Evolutionary conservation across 148 eudicot genomes (phyloP), one percentile per base, ranked within the genome.

Genomic region (Polygonum maritimum): DNA sequence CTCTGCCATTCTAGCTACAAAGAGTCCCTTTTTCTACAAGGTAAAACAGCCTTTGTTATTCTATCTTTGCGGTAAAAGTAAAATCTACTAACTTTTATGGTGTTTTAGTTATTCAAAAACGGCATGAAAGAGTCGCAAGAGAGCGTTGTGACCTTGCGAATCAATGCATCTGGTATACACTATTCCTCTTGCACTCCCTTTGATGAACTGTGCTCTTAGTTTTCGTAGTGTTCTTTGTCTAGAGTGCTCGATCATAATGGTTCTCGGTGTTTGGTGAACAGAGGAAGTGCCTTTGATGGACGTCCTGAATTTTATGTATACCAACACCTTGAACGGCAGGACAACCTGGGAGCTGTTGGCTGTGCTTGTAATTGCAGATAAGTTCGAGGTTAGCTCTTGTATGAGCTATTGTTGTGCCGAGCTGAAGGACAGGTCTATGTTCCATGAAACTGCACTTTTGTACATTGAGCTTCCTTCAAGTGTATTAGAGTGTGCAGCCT

Each of bases 61-160:
- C 44, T 19, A 4, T 7, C 7, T 19, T 6, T 74, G 1, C 16
- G 2, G 16, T 11, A 0, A 7, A 48, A 40, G 44, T 48, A 48
- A 40, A 26, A 40, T 41, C 18, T 49, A 40, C 41, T 12, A 48
- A 7, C 36, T 52, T 14, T 51, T 15, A 5, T 51, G 18, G 19
- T 57, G 44, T 40, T 40, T 33, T 19, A 93, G 98, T 81, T 93
- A 33, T 93, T 93, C 82, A 89, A 97, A 52, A 94, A 94, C 78
- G 98, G 97, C 49, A 94, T 94, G 98, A 89, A 82, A 75, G 98
- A 94, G 82, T 94, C 98, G 4, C 95, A 90, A 77, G 95, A 94
- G 83, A 86, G 96, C 74, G 93, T 90, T 69, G 98, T 94, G 71
- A 89, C 98, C 35, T 78, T 94, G 74, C 86, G 15, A 55, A 14